Evolutionary conservation across 306 rosid species (phyloP), one percentile per base, ranked within the genome.

Genomic region (Pachyrhizus erosus): DNA sequence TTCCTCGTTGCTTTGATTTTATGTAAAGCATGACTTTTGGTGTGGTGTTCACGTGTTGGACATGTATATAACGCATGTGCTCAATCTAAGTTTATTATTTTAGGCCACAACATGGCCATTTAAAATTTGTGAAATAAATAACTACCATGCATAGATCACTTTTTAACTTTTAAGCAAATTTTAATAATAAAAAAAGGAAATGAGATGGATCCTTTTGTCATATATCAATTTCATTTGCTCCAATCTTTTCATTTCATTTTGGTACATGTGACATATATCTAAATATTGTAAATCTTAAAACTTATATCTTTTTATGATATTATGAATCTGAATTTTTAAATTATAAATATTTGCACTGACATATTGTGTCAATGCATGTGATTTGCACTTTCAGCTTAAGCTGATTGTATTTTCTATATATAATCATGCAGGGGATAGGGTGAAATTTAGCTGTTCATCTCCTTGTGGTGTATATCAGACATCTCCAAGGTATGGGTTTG

Each of bases 381-480:
- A 40, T 23, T 40, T 8, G 12, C 24, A 70, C 15, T 57, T 69
- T 31, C 13, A 77, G 78, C 37, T 66, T 34, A 33, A 49, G 43
- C 31, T 58, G 29, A 77, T 80, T 60, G 46, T 79, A 26, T 73
- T 82, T 70, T 78, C 70, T 15, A 21, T 66, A 62, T 77, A 79
- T 83, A 83, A 60, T 71, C 39, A 51, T 86, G 84, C 95, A 94
- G 98, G 98, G 86, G 96, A 94, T 81, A 91, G 95, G 78, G 94
- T 94, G 58, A 91, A 83, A 84, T 92, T 84, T 80, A 88, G 12
- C 62, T 88, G 89, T 74, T 76, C 87, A 21, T 77, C 88, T 75
- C 86, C 91, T 61, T 78, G 86, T 78, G 86, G 86, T 46, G 67
- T 87, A 55, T 90, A 89, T 84, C 54, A 84, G 42, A 23, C 94